These are phyloP conservation scores for Haplosporangium sp. DNA, from an alignment of 371 early-diverging fungal species.

Conservation along the genomic window DNA sequence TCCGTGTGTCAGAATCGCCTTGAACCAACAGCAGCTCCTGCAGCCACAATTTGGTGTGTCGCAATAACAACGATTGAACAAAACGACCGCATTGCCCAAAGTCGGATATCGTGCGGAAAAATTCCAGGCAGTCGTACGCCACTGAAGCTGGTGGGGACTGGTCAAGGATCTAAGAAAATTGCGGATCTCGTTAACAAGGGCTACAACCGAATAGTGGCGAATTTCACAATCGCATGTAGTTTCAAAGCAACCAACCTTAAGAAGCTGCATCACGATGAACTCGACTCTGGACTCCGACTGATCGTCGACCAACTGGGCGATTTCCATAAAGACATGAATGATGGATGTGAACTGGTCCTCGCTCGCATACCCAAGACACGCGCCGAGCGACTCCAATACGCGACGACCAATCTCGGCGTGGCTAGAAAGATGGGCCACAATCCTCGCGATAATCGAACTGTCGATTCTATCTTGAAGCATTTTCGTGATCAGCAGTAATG, in stretches of 20 bases:
- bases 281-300: constrained; percentile 24
- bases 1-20: constrained; percentile 33
- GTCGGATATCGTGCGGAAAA: constrained; percentile 44
- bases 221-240: neutral
- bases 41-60: constrained; percentile 31
- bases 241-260: constrained; percentile 24
- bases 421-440: constrained; percentile 35
- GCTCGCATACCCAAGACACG: constrained; percentile 28
- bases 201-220: no score
- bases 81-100: constrained; percentile 49
- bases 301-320: constrained; percentile 32
- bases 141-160: constrained; percentile 30
- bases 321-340: constrained; percentile 40
- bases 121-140: constrained; percentile 48
- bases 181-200: neutral
- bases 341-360: constrained; percentile 41
- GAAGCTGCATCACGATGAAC: constrained; percentile 25
- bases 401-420: constrained; percentile 19
- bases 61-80: constrained; percentile 35
- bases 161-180: constrained; percentile 26
- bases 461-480: constrained; percentile 47
- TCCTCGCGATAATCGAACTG: constrained; percentile 25
- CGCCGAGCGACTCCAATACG: constrained; percentile 27
- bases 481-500: constrained; percentile 26
- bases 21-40: constrained; percentile 42